Evolutionary conservation across 306 rosid species (phyloP).

Genomic region (Cyclanthera cordifolia): DNA sequence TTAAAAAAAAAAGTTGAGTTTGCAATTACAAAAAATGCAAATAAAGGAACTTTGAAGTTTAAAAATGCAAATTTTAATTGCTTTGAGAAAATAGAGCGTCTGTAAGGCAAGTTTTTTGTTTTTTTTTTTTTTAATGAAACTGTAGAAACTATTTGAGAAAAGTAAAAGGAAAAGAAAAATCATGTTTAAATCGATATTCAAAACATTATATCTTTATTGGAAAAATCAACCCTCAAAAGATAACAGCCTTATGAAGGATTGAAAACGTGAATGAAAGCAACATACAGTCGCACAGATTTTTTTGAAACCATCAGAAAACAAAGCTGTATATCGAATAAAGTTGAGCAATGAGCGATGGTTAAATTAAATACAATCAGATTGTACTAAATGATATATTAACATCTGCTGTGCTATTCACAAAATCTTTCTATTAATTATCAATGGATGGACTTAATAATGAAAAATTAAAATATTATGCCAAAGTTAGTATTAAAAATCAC

Average conservation of each 20-base stretch:
- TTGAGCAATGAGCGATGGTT: background rate
- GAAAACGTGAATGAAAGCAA: conserved; percentile 4
- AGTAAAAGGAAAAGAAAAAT: background rate
- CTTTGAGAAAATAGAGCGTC: background rate
- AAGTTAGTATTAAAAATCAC: no score
- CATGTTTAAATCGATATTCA: background rate
- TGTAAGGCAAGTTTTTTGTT: no score
- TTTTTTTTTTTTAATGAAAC: no score
- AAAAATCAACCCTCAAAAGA: background rate
- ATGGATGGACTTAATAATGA: no score
- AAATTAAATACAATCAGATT: no score
- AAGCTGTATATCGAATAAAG: background rate
- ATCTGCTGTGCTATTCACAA: no score
- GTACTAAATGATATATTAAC: no score
- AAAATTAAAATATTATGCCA: no score
- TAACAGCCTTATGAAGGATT: conserved; percentile 6
- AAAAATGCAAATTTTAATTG: background rate
- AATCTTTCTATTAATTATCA: no score
- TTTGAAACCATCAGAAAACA: background rate
- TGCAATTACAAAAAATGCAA: no score
- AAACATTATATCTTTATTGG: conserved; percentile 1
- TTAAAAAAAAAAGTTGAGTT: no score
- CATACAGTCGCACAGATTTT: background rate
- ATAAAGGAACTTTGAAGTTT: no score
- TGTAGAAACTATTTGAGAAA: background rate